Conservation (phyloP, 202 grass and related monocot species). For the Brachypodium distachyon region DNA sequence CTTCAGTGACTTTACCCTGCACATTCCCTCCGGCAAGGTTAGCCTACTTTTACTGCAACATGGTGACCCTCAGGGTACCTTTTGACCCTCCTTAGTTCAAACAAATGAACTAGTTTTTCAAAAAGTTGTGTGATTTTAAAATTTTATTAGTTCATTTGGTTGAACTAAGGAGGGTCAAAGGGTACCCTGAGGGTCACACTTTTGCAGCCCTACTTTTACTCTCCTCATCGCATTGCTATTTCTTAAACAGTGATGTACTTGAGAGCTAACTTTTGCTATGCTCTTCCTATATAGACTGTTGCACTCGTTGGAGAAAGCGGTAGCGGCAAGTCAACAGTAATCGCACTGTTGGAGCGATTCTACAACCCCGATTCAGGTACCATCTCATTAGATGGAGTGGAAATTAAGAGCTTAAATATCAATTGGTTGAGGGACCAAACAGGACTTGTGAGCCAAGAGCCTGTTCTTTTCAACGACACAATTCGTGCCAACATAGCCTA, state of each 20-base stretch:
- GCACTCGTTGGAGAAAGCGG: slow-evolving; percentile 58
- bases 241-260: background rate
- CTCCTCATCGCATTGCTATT: background rate
- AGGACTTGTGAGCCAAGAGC: slow-evolving; percentile 62
- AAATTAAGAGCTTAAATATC: slow-evolving; percentile 31
- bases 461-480: slow-evolving; percentile 47
- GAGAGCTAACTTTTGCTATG: background rate
- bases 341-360: slow-evolving; percentile 46
- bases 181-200: too few species aligned
- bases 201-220: too few species aligned
- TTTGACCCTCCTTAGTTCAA: too few species aligned
- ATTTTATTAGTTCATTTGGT: too few species aligned
- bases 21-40: slow-evolving; percentile 60
- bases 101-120: too few species aligned
- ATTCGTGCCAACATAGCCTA: slow-evolving; percentile 63
- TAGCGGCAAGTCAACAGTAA: slow-evolving; percentile 46
- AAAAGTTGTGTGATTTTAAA: too few species aligned
- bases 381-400: slow-evolving; percentile 35
- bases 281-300: slow-evolving; percentile 21
- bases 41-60: background rate
- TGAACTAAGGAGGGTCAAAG: too few species aligned
- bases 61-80: too few species aligned
- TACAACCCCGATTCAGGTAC: slow-evolving; percentile 42
- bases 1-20: slow-evolving; percentile 52
- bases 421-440: slow-evolving; percentile 50